A percentile compares a stretch with the other conserved stretches of the same genome.
phyloP scores from a whole-genome alignment of 2,329 filamentous ascomycete genomes.

The Cucurbitaria berberidis region DNA sequence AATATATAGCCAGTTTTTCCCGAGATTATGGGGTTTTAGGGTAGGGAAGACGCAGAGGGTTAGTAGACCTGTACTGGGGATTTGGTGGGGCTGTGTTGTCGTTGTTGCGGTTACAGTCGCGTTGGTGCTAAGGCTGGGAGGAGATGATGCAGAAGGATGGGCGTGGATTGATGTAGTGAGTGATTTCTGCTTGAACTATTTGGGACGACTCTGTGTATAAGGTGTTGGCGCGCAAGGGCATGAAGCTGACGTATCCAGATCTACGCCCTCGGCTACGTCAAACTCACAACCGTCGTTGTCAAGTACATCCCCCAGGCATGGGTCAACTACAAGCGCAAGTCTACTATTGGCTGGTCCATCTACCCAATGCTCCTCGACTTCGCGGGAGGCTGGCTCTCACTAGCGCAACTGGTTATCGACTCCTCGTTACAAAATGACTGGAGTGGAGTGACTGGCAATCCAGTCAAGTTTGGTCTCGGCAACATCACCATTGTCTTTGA shows the following conservation, averaged over 20 bases:
- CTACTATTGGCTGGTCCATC: constrained; percentile 89
- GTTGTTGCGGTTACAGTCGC: constrained; percentile 58
- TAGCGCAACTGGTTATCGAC: constrained; percentile 83
- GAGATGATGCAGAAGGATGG: constrained; percentile 59
- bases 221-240: neutral
- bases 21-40: constrained; percentile 76
- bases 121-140: constrained; percentile 52
- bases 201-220: too few relatives aligned
- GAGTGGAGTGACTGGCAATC: constrained; percentile 89
- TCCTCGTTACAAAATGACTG: constrained; percentile 84
- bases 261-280: constrained; percentile 81
- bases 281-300: constrained; percentile 83
- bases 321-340: constrained; percentile 82
- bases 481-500: constrained; percentile 90
- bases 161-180: constrained; percentile 69
- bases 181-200: constrained; percentile 8
- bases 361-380: constrained; percentile 83
- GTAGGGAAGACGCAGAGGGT: constrained; percentile 61
- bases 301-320: constrained; percentile 81
- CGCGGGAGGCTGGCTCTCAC: constrained; percentile 78
- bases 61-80: constrained; percentile 68
- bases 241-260: constrained; percentile 45
- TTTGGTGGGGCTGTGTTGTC: constrained; percentile 72
- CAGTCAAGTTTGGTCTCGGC: constrained; percentile 84
- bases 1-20: constrained; percentile 78